Evolutionary conservation across 1,139 yeast genomes (phyloP).

Genomic region (Candida sanyaensis): DNA sequence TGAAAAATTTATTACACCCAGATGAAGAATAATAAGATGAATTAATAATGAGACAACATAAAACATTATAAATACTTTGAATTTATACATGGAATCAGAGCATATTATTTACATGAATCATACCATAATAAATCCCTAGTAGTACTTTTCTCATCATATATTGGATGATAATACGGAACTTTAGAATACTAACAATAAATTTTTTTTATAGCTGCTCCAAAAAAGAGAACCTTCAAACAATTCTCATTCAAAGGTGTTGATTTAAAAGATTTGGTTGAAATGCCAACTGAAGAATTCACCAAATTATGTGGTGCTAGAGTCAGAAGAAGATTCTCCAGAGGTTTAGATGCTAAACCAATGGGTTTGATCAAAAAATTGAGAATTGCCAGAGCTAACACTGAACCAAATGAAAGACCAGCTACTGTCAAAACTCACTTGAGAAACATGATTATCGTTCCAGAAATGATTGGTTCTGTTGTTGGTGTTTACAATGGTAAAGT

Average conservation of each 20-base stretch:
- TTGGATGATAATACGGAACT: not conserved
- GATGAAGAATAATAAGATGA: not conserved
- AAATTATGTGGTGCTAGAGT: slow-evolving; percentile 98
- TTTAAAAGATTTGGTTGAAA: slow-evolving; percentile 89
- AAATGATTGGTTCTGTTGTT: slow-evolving; percentile 98
- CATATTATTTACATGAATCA: no score
- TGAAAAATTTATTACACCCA: not conserved
- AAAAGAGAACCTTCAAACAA: slow-evolving; percentile 94
- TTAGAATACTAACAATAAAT: slow-evolving; percentile 27
- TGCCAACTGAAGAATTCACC: slow-evolving; percentile 96
- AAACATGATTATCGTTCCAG: slow-evolving; percentile 98
- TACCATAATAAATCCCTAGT: not conserved
- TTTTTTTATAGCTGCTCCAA: slow-evolving; percentile 56
- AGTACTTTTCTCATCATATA: not conserved
- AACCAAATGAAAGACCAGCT: slow-evolving; percentile 96
- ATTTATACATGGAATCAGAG: no score
- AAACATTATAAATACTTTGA: no score
- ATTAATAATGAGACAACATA: not conserved
- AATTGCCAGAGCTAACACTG: slow-evolving; percentile 93
- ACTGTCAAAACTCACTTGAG: slow-evolving; percentile 99
- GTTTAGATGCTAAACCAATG: slow-evolving; percentile 94
- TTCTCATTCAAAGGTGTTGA: slow-evolving; percentile 99
- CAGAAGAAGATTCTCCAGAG: slow-evolving; percentile 99
- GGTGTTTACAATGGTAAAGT: slow-evolving; percentile 99
- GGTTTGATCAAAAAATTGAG: slow-evolving; percentile 98